Evolutionary conservation across 768 basidiomycete species (phyloP).

Genomic region (Ephemerocybe angulata): DNA sequence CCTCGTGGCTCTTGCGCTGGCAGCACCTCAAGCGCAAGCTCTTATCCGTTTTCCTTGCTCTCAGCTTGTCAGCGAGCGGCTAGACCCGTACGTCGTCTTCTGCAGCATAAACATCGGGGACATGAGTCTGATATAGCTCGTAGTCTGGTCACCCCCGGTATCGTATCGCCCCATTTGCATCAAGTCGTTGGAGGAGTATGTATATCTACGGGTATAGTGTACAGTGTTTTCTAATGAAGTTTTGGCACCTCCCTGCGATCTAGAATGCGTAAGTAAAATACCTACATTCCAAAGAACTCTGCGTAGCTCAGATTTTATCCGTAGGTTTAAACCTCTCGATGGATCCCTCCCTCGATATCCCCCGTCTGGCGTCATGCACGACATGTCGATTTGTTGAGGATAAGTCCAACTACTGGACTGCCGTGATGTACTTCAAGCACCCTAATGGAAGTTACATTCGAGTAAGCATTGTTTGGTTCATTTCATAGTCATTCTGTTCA

Average conservation of each 20-base stretch:
- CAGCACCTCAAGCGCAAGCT: not conserved
- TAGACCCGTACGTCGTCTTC: slow-evolving; percentile 5
- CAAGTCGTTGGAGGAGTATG: slow-evolving; percentile 13
- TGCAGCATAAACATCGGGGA: not conserved
- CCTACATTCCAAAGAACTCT: not conserved
- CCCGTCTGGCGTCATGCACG: slow-evolving; percentile 11
- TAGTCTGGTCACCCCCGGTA: slow-evolving; percentile 12
- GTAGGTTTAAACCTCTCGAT: slow-evolving; percentile 11
- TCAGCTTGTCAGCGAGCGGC: slow-evolving; percentile 2
- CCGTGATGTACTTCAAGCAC: slow-evolving; percentile 14
- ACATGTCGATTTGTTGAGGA: slow-evolving; percentile 14
- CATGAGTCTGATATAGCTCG: not conserved
- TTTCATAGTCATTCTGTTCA: not conserved
- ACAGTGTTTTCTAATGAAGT: not conserved
- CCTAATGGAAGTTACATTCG: slow-evolving; percentile 12
- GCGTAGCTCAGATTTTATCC: not conserved
- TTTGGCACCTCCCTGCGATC: not conserved
- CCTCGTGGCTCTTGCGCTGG: not conserved
- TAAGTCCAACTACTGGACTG: slow-evolving; percentile 16
- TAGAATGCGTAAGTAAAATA: slow-evolving; percentile 8
- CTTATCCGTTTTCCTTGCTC: slow-evolving; percentile 8
- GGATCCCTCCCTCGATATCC: slow-evolving; percentile 7
- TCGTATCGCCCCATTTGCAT: slow-evolving; percentile 12
- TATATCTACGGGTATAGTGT: not conserved
- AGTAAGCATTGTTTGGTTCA: not conserved